Evolutionary conservation across 805 yeast genomes (phyloP).

Genomic region (Saccharomycopsis fermentans): DNA sequence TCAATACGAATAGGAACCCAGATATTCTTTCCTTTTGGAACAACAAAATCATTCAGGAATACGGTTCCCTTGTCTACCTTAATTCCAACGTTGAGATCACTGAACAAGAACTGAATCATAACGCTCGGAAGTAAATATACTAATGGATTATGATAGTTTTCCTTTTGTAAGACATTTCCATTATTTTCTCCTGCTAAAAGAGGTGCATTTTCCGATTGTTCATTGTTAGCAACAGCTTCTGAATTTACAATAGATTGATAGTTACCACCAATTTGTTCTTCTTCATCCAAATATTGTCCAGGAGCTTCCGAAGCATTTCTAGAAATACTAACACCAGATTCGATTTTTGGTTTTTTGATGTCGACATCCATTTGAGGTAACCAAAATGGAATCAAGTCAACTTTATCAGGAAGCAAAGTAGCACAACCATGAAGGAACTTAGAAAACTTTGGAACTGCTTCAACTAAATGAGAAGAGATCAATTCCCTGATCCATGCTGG

Average conservation of each 20-base stretch:
- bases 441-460: slow-evolving; percentile 96
- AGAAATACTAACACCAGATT: slow-evolving; percentile 25
- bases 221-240: slow-evolving; percentile 3
- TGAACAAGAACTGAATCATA: slow-evolving; percentile 36
- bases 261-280: slow-evolving; percentile 33
- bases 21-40: slow-evolving; percentile 84
- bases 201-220: slow-evolving; percentile 12
- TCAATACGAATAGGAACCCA: slow-evolving; percentile 94
- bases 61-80: slow-evolving; percentile 58
- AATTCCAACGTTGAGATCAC: slow-evolving; percentile 35
- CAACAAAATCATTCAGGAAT: slow-evolving; percentile 45
- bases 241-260: background rate
- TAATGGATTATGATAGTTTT: background rate
- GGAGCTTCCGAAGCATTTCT: slow-evolving; percentile 31
- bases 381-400: slow-evolving; percentile 91
- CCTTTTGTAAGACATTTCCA: background rate
- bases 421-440: slow-evolving; percentile 97
- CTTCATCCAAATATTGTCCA: slow-evolving; percentile 60
- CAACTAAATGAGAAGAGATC: slow-evolving; percentile 86
- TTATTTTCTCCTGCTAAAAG: background rate
- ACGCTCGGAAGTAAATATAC: slow-evolving; percentile 4
- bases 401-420: slow-evolving; percentile 73
- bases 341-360: slow-evolving; percentile 76
- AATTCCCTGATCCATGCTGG: slow-evolving; percentile 95
- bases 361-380: slow-evolving; percentile 94